phyloP scores from a whole-genome alignment of 306 rosid genomes.

The Casuarina glauca region DNA sequence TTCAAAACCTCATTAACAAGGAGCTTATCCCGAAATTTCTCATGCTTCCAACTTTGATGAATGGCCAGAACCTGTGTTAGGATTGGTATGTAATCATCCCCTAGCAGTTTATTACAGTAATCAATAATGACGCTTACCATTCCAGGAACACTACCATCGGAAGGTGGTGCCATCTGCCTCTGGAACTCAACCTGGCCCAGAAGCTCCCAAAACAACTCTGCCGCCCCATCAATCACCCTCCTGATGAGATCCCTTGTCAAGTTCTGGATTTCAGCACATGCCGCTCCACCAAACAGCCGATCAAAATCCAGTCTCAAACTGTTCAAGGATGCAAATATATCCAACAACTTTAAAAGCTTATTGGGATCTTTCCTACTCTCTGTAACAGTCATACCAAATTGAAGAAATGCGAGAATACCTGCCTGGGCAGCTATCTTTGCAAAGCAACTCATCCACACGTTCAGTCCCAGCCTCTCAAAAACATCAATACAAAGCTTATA shows the following conservation, averaged over 20 bases:
- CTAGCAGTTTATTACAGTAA: slow-evolving; percentile 85
- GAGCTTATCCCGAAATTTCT: slow-evolving; percentile 82
- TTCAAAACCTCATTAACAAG: slow-evolving; percentile 63
- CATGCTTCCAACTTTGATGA: slow-evolving; percentile 91
- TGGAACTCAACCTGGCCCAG: slow-evolving; percentile 81
- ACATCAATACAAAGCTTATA: slow-evolving; percentile 95
- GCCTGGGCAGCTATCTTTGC: slow-evolving; percentile 95
- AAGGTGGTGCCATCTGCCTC: slow-evolving; percentile 82
- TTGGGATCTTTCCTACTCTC: slow-evolving; percentile 96
- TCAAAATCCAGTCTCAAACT: slow-evolving; percentile 89
- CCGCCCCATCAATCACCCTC: slow-evolving; percentile 86
- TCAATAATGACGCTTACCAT: slow-evolving; percentile 81
- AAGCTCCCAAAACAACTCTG: slow-evolving; percentile 97
- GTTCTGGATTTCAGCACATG: slow-evolving; percentile 87
- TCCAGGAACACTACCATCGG: slow-evolving; percentile 75
- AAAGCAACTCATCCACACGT: slow-evolving; percentile 94
- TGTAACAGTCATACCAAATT: slow-evolving; percentile 90
- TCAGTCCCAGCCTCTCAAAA: slow-evolving; percentile 84
- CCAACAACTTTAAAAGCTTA: slow-evolving; percentile 87
- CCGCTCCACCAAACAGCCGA: slow-evolving; percentile 88
- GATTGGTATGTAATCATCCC: slow-evolving; percentile 86
- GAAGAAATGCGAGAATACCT: slow-evolving; percentile 93
- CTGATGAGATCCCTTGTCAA: slow-evolving; percentile 95
- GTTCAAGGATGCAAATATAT: slow-evolving; percentile 90
- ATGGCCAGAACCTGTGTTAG: slow-evolving; percentile 87